Base-by-base conservation (phyloP, 2,329 filamentous ascomycete species). In the Emericellopsis atlantica region DNA sequence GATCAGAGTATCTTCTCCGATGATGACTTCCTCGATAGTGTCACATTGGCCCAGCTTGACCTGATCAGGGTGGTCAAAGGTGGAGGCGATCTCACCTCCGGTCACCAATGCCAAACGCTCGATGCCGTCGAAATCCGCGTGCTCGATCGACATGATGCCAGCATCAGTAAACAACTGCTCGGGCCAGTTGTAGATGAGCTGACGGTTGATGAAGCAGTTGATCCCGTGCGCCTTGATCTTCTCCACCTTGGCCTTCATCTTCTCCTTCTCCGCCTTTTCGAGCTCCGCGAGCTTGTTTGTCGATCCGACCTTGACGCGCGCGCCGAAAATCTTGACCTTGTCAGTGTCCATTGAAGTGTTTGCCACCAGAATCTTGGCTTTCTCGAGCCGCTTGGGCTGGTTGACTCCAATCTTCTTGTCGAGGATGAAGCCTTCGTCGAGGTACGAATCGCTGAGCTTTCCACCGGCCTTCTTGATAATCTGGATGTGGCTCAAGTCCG, bases 271-370 rank as follows among this genome's bases (percentile, higher is more conserved):
- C 6, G 92, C 92, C 74, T 93, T 95, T 65, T 98, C 92, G 41
- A 98, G 72, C 55, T 98, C 92, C n/a, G 92, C 92, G 39, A 98
- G 76, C 72, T 96, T 95, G 60, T 87, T 87, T 4, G 92, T 98
- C 26, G 87, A 90, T 51, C 86, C 84, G 45, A 98, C 92, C 75
- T 96, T 96, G 55, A 98, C 87, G 44, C 90, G 79, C 14, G 92
- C 92, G 48, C 92, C 92, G 54, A 98, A 98, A 55, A 98, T 96
- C 76, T 98, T 98, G 69, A 98, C 86, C 74, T 98, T 98, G 68
- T 98, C 92, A 31, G 92, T 98, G 65, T 98, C 92, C 92, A 98
- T 98, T 11, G 89, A 84, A 9, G 92, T 98, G 68, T 98, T 98
- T 48, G 92, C 92, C 18, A 98, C 85, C 43, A 98, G 67, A 49